Evolutionary conservation across 108 stramenopile genomes (phyloP).

Genomic region (Fistulifera pelliculosa): DNA sequence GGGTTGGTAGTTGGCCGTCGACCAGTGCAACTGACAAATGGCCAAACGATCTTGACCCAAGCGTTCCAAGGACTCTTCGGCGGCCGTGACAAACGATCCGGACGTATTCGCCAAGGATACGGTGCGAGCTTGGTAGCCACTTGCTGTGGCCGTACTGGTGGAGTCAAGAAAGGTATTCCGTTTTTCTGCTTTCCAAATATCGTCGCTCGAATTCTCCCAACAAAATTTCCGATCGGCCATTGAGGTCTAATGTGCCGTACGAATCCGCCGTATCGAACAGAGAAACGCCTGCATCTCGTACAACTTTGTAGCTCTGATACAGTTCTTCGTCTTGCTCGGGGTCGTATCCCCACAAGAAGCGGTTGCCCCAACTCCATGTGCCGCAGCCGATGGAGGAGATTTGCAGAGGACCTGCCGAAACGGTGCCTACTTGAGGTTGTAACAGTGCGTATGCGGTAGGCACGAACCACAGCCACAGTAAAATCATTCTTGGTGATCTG

Average conservation of each 20-base stretch:
- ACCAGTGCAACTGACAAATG: conserved; percentile 78
- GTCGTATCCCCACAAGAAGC: conserved; percentile 70
- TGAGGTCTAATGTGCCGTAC: conserved; percentile 77
- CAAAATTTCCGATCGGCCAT: conserved; percentile 72
- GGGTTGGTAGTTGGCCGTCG: conserved; percentile 75
- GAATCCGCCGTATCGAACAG: conserved; percentile 82
- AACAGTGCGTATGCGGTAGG: too few relatives aligned
- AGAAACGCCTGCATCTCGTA: conserved; percentile 67
- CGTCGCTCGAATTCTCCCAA: conserved; percentile 70
- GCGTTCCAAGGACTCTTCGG: conserved; percentile 47
- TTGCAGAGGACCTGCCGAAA: conserved; percentile 60
- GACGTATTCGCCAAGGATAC: conserved; percentile 73
- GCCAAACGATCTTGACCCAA: conserved; percentile 67
- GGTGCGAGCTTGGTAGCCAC: conserved; percentile 84
- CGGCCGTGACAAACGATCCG: conserved; percentile 51
- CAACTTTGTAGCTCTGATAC: conserved; percentile 50
- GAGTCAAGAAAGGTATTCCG: neutral
- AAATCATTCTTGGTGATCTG: too few relatives aligned
- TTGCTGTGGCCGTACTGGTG: conserved; percentile 35
- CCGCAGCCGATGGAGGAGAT: conserved; percentile 66
- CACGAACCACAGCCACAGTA: too few relatives aligned
- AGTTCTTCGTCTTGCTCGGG: conserved; percentile 76
- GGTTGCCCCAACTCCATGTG: conserved; percentile 83
- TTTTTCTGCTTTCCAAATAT: too few relatives aligned
- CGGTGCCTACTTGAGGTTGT: conserved; percentile 22